Percentiles rank a stretch among this genome's conserved stretches.
phyloP scores from a whole-genome alignment of 495 filamentous ascomycete species.

The Aspergillus cavernicola region DNA sequence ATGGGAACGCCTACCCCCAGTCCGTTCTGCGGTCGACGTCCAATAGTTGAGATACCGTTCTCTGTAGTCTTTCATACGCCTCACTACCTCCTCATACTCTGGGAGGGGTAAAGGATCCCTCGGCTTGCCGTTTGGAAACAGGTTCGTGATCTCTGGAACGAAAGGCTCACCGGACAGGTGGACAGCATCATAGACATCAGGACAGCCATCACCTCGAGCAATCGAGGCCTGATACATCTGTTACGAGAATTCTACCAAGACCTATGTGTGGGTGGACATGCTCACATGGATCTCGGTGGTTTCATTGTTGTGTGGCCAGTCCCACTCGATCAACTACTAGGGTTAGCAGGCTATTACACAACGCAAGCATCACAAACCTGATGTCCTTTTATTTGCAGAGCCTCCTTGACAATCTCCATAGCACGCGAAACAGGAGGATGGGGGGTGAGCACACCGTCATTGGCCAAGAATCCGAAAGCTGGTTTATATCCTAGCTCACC shows the following conservation, averaged over 20 bases:
- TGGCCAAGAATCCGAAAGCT: constrained; percentile 4
- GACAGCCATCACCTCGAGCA: constrained; percentile 6
- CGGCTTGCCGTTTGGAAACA: constrained; percentile 9
- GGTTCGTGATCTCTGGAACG: constrained; percentile 2
- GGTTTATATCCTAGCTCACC: background rate
- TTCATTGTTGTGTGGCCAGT: constrained; percentile 2
- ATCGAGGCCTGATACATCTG: background rate
- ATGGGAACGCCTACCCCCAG: background rate
- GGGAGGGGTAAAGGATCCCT: background rate
- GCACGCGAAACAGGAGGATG: constrained; percentile 8
- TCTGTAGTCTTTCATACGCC: constrained; percentile 4
- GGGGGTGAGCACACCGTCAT: constrained; percentile 8
- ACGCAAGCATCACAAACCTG: background rate
- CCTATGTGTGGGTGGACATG: too few species aligned
- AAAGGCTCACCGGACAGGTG: constrained; percentile 3
- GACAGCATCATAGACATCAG: constrained; percentile 5
- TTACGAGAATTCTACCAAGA: background rate
- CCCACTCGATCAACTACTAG: constrained; percentile 4
- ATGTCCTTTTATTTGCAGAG: constrained; percentile 1
- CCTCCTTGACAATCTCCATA: constrained; percentile 7
- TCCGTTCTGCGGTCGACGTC: constrained; percentile 5
- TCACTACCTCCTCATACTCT: constrained; percentile 2
- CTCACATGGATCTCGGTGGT: constrained; percentile 9
- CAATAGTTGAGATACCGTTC: constrained; percentile 4
- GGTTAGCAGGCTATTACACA: background rate